Conservation (phyloP, 768 basidiomycete genomes). For the Floccularia luteovirens region DNA sequence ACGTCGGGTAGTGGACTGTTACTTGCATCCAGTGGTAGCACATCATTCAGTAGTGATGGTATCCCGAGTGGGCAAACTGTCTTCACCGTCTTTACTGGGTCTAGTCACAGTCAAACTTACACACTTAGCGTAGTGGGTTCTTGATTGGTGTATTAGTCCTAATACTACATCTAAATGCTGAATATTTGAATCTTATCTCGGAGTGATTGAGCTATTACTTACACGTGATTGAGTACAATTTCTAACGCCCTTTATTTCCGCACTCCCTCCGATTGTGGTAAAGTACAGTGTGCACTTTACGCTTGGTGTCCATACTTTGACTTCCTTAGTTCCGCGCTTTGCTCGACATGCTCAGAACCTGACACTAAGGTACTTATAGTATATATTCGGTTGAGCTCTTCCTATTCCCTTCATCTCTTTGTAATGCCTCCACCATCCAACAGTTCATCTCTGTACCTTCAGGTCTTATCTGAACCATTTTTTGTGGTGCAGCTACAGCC, state of each 20-base stretch:
- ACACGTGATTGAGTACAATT: neutral
- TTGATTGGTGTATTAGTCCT: constrained; percentile 9
- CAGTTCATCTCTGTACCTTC: constrained; percentile 40
- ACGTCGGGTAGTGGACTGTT: constrained; percentile 39
- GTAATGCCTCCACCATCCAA: constrained; percentile 38
- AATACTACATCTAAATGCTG: neutral
- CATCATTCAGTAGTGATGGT: constrained; percentile 40
- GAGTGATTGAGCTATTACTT: neutral
- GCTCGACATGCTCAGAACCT: too few relatives aligned
- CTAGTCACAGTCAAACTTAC: constrained; percentile 23
- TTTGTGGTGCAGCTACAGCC: constrained; percentile 35
- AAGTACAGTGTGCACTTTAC: too few relatives aligned
- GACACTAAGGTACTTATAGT: too few relatives aligned
- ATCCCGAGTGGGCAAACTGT: constrained; percentile 43
- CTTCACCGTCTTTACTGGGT: constrained; percentile 28
- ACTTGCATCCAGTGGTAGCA: constrained; percentile 41
- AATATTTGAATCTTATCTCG: neutral
- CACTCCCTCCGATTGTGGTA: constrained; percentile 2
- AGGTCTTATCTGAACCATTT: constrained; percentile 33
- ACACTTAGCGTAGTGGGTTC: constrained; percentile 29
- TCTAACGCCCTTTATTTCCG: constrained; percentile 6
- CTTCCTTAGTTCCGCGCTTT: too few relatives aligned
- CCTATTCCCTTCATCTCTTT: too few relatives aligned
- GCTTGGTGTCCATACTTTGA: too few relatives aligned
- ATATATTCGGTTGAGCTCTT: too few relatives aligned